Evolutionary conservation across 192 early-diverging fungal species (phyloP).

Genomic region (Endogone sp.): DNA sequence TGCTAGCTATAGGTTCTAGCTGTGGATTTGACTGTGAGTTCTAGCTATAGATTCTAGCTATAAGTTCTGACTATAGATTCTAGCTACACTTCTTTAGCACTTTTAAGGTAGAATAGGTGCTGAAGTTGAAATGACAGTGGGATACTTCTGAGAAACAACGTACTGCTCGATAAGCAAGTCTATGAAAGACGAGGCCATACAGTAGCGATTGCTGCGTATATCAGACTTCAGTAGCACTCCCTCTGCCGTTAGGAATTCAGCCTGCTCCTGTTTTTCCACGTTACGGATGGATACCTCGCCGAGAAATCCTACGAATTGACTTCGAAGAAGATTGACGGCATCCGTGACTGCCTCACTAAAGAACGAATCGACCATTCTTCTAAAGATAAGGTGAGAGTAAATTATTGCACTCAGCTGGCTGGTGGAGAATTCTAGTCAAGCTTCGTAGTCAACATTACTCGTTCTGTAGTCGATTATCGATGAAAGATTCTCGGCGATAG

Average conservation of each 20-base stretch:
- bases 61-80: no score
- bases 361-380: conserved; percentile 2
- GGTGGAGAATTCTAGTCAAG: neutral
- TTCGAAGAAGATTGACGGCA: conserved; percentile 8
- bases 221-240: neutral
- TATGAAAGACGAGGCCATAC: conserved; percentile 1
- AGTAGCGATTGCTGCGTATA: neutral
- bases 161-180: conserved; percentile 1
- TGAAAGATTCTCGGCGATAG: neutral
- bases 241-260: neutral
- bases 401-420: neutral
- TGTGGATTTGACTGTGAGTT: no score
- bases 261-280: neutral
- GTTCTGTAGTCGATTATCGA: neutral
- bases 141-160: neutral
- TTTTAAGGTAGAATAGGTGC: neutral
- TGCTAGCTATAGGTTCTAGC: no score
- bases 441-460: neutral
- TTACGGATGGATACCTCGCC: neutral
- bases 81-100: no score
- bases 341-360: neutral
- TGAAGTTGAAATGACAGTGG: neutral
- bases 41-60: no score
- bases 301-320: conserved; percentile 3
- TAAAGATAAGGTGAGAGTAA: neutral